Base-by-base conservation (phyloP, 225 moss, liverwort and hornwort genomes). In the Physcomitrellopsis africana region DNA sequence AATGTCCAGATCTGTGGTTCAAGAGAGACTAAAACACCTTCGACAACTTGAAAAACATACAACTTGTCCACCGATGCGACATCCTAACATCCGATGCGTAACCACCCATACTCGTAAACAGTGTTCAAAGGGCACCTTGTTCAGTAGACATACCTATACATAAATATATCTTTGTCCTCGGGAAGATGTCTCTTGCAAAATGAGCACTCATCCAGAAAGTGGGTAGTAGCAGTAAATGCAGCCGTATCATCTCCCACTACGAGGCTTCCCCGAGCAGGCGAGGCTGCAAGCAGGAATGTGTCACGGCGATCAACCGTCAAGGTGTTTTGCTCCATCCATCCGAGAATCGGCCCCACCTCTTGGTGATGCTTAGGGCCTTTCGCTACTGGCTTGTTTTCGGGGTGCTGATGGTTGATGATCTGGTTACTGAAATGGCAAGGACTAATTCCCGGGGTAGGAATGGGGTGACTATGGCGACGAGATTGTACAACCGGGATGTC, bases 121-220 rank as follows among this genome's bases (percentile, higher is more conserved):
- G 7, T 37, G 32, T 37, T 37, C 7, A 37, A 37, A 37, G 32
- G 7, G 32, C 32, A 5, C 32, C 32, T 20, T 23, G 2, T 7
- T 4, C 5, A 0, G 49, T 8, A 55, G 0, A 41, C 20, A 18
- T 77, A 96, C 95, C 90, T 92, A 67, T 99, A 99, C 75, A 99
- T 99, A 81, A 87, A 99, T 44, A 99, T 95, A 67, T 99, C 97
- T 7, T 93, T 86, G 71, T 91, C 94, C 56, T 86, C 55, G 0
- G 83, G 91, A 0, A 99, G 78, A 11, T 80, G 90, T 0, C 93
- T 86, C 32, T 85, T 91, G 79, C 97, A 99, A 54, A 90, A 85
- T 16, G 89, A 87, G 77, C 97, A 99, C 61, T 87, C 85, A 22
- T 99, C 93, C 9, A 95, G 80, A 75, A 99, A 99, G 45, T 87